phyloP scores from a whole-genome alignment of 371 early-diverging fungal genomes.

The Globomyces sp. region DNA sequence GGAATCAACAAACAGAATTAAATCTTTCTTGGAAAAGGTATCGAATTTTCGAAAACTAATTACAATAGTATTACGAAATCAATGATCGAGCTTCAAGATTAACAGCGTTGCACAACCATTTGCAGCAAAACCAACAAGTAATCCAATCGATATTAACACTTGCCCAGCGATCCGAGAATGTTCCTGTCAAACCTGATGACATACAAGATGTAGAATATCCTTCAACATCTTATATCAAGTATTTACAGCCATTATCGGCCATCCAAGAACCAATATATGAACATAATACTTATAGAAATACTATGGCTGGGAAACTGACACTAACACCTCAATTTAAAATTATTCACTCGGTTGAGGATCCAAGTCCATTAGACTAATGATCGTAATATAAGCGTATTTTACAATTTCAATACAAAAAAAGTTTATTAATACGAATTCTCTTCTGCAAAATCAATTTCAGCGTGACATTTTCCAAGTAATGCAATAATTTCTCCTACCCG shows the following conservation, averaged over 20 bases:
- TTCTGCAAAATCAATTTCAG: constrained; percentile 51
- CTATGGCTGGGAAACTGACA: neutral
- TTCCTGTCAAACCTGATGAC: too few relatives aligned
- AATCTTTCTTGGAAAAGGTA: neutral
- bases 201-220: neutral
- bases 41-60: too few relatives aligned
- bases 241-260: neutral
- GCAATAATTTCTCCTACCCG: constrained; percentile 49
- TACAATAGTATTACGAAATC: neutral
- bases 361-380: neutral
- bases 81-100: neutral
- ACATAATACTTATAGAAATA: neutral
- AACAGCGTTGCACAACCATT: neutral
- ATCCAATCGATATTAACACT: neutral
- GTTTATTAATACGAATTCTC: constrained; percentile 42
- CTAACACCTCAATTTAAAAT: neutral
- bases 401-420: neutral
- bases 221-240: neutral
- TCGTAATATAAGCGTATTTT: neutral
- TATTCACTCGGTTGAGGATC: neutral
- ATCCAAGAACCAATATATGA: neutral
- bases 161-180: neutral
- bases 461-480: constrained; percentile 42
- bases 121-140: neutral
- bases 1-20: constrained; percentile 6